phyloP scores from a whole-genome alignment of 805 yeast genomes.

The Maudiozyma bulderi region DNA sequence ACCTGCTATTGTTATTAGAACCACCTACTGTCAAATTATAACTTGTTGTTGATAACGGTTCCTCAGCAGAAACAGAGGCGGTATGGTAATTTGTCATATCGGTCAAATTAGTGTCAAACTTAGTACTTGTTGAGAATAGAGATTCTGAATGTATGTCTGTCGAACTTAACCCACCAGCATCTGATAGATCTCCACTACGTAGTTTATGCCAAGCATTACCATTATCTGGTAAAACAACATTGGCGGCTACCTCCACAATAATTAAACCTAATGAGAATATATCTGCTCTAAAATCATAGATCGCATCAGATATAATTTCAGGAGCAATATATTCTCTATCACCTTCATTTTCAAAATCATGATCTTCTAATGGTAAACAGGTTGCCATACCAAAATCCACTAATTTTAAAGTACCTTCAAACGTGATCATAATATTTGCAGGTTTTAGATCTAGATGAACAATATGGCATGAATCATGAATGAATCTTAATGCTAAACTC shows the following conservation, averaged over 20 bases:
- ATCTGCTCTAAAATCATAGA: constrained; percentile 87
- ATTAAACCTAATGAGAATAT: constrained; percentile 89
- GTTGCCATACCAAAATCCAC: constrained; percentile 97
- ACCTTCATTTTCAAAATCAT: constrained; percentile 81
- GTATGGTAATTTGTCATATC: constrained; percentile 6
- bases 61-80: neutral
- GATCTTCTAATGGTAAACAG: constrained; percentile 54
- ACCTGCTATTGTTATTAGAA: constrained; percentile 20
- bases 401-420: constrained; percentile 87
- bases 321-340: constrained; percentile 98
- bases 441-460: constrained; percentile 91
- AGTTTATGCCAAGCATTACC: constrained; percentile 95
- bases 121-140: constrained; percentile 21
- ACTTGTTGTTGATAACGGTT: neutral
- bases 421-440: constrained; percentile 86
- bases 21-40: neutral
- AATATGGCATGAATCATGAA: constrained; percentile 64
- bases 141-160: constrained; percentile 44
- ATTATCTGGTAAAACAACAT: constrained; percentile 87
- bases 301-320: constrained; percentile 73
- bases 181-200: constrained; percentile 89
- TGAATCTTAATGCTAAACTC: constrained; percentile 65
- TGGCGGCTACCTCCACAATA: constrained; percentile 92
- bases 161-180: constrained; percentile 80
- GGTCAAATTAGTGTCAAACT: constrained; percentile 23